A percentile compares a stretch with the other conserved stretches of the same genome.
These are phyloP conservation scores for Petasospora fabianii DNA, from an alignment of 1,139 yeast genomes.

Conservation along the genomic window DNA sequence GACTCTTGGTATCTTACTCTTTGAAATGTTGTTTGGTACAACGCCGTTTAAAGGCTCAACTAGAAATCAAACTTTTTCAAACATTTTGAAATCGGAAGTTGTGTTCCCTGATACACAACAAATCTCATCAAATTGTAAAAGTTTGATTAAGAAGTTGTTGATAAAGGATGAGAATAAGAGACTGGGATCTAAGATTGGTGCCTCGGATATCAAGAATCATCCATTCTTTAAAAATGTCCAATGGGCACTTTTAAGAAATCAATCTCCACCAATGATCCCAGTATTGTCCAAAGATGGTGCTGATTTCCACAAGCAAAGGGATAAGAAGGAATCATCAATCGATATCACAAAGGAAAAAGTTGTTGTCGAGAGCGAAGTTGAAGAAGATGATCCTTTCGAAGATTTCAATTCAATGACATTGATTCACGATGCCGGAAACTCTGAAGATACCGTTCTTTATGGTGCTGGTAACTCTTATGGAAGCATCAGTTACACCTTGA, in stretches of 20 bases:
- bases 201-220: constrained; percentile 88
- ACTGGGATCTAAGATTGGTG: constrained; percentile 89
- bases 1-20: constrained; percentile 90
- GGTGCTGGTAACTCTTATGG: constrained; percentile 57
- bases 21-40: constrained; percentile 91
- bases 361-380: constrained; percentile 29
- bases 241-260: constrained; percentile 92
- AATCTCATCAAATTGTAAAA: constrained; percentile 72
- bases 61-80: constrained; percentile 85
- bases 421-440: too few species aligned
- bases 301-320: constrained; percentile 34
- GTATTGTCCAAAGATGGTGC: constrained; percentile 61
- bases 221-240: constrained; percentile 86
- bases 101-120: constrained; percentile 59
- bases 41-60: constrained; percentile 94
- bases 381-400: constrained; percentile 70
- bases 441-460: too few species aligned
- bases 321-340: constrained; percentile 22
- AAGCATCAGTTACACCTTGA: constrained; percentile 63
- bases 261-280: constrained; percentile 93
- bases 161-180: constrained; percentile 87
- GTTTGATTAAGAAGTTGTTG: constrained; percentile 71
- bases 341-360: constrained; percentile 36
- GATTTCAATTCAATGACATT: constrained; percentile 86
- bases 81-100: constrained; percentile 80